Evolutionary conservation across 1,284 basidiomycete genomes (phyloP).

Genomic region (Thecaphora thlaspeos): DNA sequence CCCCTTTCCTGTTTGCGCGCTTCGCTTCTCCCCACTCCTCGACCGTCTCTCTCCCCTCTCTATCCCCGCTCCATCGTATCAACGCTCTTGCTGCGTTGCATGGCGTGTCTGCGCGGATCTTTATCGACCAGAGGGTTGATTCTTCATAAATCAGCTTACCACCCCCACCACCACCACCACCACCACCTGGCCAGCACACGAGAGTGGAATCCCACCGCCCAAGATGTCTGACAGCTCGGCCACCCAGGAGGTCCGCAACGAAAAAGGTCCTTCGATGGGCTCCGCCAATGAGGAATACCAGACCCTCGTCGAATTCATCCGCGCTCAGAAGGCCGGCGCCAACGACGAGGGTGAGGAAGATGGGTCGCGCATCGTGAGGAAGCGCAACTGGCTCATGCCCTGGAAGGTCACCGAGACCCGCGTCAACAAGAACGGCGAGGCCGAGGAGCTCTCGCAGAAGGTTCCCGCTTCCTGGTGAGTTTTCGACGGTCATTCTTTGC

Average conservation of each 20-base stretch:
- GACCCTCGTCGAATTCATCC: conserved; percentile 53
- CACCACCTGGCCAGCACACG: no score
- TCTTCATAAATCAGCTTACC: no score
- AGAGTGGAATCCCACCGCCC: no score
- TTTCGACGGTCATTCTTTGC: background rate
- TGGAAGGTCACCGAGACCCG: conserved; percentile 56
- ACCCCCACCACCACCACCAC: no score
- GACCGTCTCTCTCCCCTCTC: no score
- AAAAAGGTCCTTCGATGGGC: conserved; percentile 17
- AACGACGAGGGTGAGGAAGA: conserved; percentile 46
- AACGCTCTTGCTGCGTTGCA: no score
- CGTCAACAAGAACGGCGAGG: conserved; percentile 58
- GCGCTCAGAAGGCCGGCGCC: conserved; percentile 39
- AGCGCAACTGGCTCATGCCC: conserved; percentile 48
- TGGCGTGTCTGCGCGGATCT: no score
- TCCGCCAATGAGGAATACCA: conserved; percentile 52
- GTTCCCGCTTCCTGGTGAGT: conserved; percentile 53
- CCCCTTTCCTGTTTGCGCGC: no score
- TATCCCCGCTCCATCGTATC: no score
- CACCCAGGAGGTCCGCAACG: conserved; percentile 40
- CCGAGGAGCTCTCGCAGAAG: conserved; percentile 52
- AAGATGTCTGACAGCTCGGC: conserved; percentile 40
- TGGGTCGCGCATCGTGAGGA: conserved; percentile 49
- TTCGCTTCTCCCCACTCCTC: no score
- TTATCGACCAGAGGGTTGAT: no score